Evolutionary conservation across 1,139 yeast genomes (phyloP), one percentile per base, ranked within the genome.

Genomic region (Debaryomyces nepalensis): DNA sequence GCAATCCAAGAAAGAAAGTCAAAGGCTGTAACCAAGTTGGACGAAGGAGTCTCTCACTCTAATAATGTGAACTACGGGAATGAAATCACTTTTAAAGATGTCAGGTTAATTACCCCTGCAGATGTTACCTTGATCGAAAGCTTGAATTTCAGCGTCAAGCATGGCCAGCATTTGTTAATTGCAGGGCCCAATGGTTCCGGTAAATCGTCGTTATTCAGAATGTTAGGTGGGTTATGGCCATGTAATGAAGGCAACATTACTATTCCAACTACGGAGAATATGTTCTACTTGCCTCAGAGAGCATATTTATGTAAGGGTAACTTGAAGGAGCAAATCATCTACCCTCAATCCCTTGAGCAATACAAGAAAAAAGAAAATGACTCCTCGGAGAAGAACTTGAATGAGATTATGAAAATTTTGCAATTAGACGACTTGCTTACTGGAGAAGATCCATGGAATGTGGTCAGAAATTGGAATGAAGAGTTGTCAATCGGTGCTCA

Each of bases 181-280:
- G 93, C 93, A 5, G 98, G 97, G 0, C 97, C 97, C 6, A 91
- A 91, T 59, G 97, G 97, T 2, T 87, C 96, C 44, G 98, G 98
- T 26, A 91, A 91, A 64, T 89, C 97, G 0, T 90, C 97, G 0
- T 68, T 91, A 45, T 91, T 91, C 64, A 78, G 97, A 59, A 81
- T 91, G 59, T 75, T 91, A 39, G 97, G 97, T 42, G 97, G 97
- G 0, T 73, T 91, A 51, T 91, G 98, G 98, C 96, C 95, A 2
- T 84, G 91, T 18, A 77, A 79, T 39, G 77, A 69, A 21, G 83
- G 88, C 23, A 67, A 73, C 26, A 77, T 88, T 37, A 75, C 77
- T 4, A 80, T 88, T 39, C 96, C 96, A 8, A 76, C 76, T 31
- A 70, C 82, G 4, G 71, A 75, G 43, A 86, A 87, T 51, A 83